phyloP scores from a whole-genome alignment of 2,329 filamentous ascomycete genomes.

The Phaeophleospora eucalypticola region DNA sequence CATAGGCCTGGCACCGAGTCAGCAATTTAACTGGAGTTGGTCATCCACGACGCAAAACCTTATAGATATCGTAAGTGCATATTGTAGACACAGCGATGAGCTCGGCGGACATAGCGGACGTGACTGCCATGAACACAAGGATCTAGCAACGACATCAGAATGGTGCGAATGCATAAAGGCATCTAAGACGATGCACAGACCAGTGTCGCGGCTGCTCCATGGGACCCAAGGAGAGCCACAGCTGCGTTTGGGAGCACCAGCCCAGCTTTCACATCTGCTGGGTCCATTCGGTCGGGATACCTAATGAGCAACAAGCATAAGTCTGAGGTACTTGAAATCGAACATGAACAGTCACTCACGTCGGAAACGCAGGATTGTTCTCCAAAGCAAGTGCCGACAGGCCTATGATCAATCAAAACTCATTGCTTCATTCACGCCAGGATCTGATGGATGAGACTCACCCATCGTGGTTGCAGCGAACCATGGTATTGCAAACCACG shows the following conservation, averaged over 20 bases:
- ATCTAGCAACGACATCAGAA: too few species aligned
- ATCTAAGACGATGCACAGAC: too few species aligned
- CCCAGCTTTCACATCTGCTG: constrained; percentile 71
- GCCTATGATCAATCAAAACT: constrained; percentile 57
- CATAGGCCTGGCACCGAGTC: constrained; percentile 27
- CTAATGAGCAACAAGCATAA: too few species aligned
- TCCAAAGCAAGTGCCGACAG: constrained; percentile 76
- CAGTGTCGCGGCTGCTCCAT: constrained; percentile 71
- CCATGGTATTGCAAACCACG: constrained; percentile 49
- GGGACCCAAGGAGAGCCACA: constrained; percentile 72
- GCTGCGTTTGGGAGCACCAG: constrained; percentile 79
- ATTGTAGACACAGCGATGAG: constrained; percentile 46
- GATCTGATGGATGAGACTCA: not conserved
- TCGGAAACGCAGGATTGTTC: constrained; percentile 65
- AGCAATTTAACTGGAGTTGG: not conserved
- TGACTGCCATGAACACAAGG: constrained; percentile 51
- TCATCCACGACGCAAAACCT: constrained; percentile 13
- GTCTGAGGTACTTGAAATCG: too few species aligned
- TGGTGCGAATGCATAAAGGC: too few species aligned
- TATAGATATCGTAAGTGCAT: constrained; percentile 41
- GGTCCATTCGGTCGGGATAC: constrained; percentile 64
- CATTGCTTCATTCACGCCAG: not conserved
- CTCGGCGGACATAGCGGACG: constrained; percentile 47
- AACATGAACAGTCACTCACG: constrained; percentile 53
- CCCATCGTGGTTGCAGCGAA: constrained; percentile 45